Evolutionary conservation across 2,329 filamentous ascomycete genomes (phyloP).

Genomic region (Talaromyces pinophilus): DNA sequence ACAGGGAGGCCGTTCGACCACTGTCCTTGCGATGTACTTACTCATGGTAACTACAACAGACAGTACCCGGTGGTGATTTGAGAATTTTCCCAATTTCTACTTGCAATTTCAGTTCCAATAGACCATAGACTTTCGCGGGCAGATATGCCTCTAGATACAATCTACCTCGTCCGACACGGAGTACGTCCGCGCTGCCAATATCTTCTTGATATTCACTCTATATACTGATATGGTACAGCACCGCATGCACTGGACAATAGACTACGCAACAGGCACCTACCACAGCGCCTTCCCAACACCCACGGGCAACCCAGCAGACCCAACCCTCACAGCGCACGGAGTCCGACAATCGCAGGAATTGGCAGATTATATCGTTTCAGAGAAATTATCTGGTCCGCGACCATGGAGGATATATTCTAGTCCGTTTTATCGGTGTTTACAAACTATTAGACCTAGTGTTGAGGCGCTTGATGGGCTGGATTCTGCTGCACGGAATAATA

Average conservation of each 20-base stretch:
- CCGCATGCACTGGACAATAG: constrained; percentile 84
- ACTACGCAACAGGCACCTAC: constrained; percentile 78
- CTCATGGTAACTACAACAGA: not conserved
- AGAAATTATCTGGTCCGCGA: constrained; percentile 38
- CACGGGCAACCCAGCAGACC: constrained; percentile 85
- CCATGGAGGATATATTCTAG: constrained; percentile 70
- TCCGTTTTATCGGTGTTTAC: constrained; percentile 83
- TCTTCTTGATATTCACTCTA: not conserved
- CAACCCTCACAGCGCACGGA: constrained; percentile 82
- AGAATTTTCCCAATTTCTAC: not conserved
- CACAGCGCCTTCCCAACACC: constrained; percentile 71
- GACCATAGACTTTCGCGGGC: not conserved
- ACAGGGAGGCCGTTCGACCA: not conserved
- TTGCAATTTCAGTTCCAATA: not conserved
- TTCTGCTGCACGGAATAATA: not conserved
- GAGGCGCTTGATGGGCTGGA: constrained; percentile 34
- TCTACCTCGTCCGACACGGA: constrained; percentile 74
- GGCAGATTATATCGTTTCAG: constrained; percentile 46
- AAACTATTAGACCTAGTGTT: constrained; percentile 72
- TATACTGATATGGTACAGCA: constrained; percentile 58
- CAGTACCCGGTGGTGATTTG: not conserved
- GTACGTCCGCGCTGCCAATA: constrained; percentile 53
- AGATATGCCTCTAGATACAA: constrained; percentile 66
- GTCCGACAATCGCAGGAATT: constrained; percentile 80
- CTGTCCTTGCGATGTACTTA: not conserved